Evolutionary conservation across 768 basidiomycete genomes (phyloP), one percentile per base, ranked within the genome.

Genomic region (Leucocoprinus birnbaumii): DNA sequence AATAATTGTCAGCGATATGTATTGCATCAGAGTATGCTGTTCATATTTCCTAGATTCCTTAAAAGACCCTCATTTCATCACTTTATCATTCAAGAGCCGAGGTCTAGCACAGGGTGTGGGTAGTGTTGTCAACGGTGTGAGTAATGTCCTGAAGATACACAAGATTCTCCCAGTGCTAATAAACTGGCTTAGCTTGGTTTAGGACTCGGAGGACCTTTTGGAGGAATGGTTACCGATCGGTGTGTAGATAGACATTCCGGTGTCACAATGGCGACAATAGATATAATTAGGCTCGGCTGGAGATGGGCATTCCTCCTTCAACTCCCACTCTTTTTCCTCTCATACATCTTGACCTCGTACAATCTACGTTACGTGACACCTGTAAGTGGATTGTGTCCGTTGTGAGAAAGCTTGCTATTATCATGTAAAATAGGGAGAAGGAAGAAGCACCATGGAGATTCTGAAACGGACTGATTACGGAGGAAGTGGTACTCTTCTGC

Each of bases 1-100:
- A 16, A 87, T 91, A 58, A 80, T 87, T 48, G 81, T 84, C 38
- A 89, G 87, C 62, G 89, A 91, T 61, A 88, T 93, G 87, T 90
- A 89, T 62, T 82, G 76, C 61, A 66, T 91, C 61, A 76, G 90
- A 52, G 89, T 89, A 62, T 53, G 81, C 71, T 18, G n/a, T n/a
- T n/a, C n/a, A n/a, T n/a, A n/a, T 16, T 11, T 48, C 18, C 5
- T 49, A 21, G 25, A 40, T 2, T 21, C 4, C 13, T 46, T 21
- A 7, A 48, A 9, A 40, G n/a, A n/a, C n/a, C n/a, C 34, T 58
- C 14, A 55, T 38, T 59, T 52, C 3, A 22, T 18, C 34, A 6
- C 11, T 45, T 21, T 60, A n/a, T n/a, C n/a, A n/a, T n/a, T n/a
- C n/a, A n/a, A 90, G 88, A 76, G 79, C 52, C 77, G 91, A 54